Base-by-base conservation (phyloP, 2,329 filamentous ascomycete species). In the Cladosporium sphaerospermum region DNA sequence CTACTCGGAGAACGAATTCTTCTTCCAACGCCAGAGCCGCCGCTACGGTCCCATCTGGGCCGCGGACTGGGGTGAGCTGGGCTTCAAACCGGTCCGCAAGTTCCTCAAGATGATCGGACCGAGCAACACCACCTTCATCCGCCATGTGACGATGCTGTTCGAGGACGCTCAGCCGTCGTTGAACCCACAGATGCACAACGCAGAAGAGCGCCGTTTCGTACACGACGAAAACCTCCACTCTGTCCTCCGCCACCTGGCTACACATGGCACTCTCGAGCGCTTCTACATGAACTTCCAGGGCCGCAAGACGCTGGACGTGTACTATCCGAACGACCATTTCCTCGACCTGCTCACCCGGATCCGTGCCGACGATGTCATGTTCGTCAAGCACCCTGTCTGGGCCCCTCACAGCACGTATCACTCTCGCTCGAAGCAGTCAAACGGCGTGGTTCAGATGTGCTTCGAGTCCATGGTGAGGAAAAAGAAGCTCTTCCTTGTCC, bases 1-100 rank as follows among this genome's bases (percentile, higher is more conserved):
- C 0, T 79, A 79, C 56, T 69, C 73, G n/a, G 71, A 76, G 56
- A 78, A 78, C 57, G 65, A 62, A 2, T 79, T 78, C 62, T 56
- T 65, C 37, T 75, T 79, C 55, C 64, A 67, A 39, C 70, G 71
- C 36, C 70, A 73, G 7, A 59, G 59, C 11, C 59, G 59, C 19
- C 62, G 64, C 11, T 64, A 60, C 46, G 40, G 68, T 59, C 54
- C 67, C 58, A 34, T 76, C 70, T 66, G 76, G 70, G 65, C 67
- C 68, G 34, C 57, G 63, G 60, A 68, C 14, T 72, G 69, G 54
- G 72, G 69, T 53, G 75, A 77, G 59, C 68, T 78, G 34, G 76
- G 75, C 39, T 78, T 75, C 63, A 70, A 70, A 46, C 62, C 71
- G 14, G 68, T 73, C 7, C 67, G 70, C 4, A 76, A 75, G 44